These are phyloP conservation scores for Castanea crenata DNA, from an alignment of 306 rosid genomes.

Conservation along the genomic window DNA sequence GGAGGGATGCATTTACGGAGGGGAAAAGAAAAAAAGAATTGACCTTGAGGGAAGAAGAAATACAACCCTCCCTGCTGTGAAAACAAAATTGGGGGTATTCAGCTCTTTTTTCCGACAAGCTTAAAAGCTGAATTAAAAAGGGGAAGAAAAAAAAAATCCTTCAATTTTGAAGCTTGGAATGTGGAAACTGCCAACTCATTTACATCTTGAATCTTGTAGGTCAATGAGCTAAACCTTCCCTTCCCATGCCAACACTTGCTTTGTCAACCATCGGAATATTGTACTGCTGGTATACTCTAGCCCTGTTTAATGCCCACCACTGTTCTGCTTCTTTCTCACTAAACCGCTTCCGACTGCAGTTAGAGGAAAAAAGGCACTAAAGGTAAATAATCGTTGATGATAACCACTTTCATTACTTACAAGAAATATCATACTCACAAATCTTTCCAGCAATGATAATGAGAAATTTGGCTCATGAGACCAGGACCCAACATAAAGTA, in stretches of 20 bases:
- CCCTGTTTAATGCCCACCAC: constrained; percentile 97
- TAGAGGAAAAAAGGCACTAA: neutral
- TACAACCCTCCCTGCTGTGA: constrained; percentile 1
- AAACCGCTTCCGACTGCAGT: constrained; percentile 90
- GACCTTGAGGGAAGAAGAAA: neutral
- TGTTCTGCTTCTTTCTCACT: constrained; percentile 94
- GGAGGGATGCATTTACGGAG: constrained; percentile 4
- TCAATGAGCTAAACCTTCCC: constrained; percentile 82
- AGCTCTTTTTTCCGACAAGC: neutral
- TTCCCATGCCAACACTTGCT: constrained; percentile 75
- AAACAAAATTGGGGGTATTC: constrained; percentile 1
- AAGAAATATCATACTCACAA: neutral
- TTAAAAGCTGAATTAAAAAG: neutral
- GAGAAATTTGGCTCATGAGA: neutral
- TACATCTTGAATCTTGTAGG: constrained; percentile 39
- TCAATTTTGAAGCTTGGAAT: constrained; percentile 25
- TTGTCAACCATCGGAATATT: constrained; percentile 80
- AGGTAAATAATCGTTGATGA: neutral
- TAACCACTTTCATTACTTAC: neutral
- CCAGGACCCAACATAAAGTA: neutral
- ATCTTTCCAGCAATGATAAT: neutral
- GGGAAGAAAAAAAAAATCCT: neutral
- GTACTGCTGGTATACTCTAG: constrained; percentile 82
- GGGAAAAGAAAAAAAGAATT: neutral
- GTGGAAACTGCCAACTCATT: constrained; percentile 47